Evolutionary conservation across 2,329 filamentous ascomycete species (phyloP), one percentile per base, ranked within the genome.

Genomic region (Bipolaris bicolor): DNA sequence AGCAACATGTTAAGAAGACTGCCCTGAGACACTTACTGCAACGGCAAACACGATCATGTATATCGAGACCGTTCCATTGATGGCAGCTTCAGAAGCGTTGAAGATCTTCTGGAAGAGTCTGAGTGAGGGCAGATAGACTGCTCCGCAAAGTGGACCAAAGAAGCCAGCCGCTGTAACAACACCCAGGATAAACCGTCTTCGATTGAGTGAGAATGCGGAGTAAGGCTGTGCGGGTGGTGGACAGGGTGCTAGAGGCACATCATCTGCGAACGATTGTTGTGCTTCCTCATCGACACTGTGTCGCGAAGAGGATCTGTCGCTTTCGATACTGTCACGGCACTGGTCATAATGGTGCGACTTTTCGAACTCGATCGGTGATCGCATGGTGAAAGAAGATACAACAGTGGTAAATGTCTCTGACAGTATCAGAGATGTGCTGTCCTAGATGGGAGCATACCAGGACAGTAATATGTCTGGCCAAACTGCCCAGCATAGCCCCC

Each of bases 41-140:
- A 81, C 49, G 15, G 78, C 79, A 55, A 81, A 81, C 0, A 79
- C 72, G 9, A 75, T 68, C 77, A 79, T 80, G 61, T 80, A 81
- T 3, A 80, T 74, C 0, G 76, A 75, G n/a, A 81, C 78, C 0
- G 79, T 79, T 3, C 72, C 77, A 60, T 81, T 81, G 36, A 81
- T 76, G 2, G 66, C 71, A 5, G 75, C 73, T 24, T 65, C 64
- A 7, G 70, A 72, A 5, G 70, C 69, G 7, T 74, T 60, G 56
- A 81, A 80, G 39, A 77, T 75, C 1, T 60, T 53, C 13, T 73
- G 46, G 49, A 77, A 72, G 15, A 81, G 66, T 2, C 71, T 75
- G 24, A 81, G 68, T 18, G 75, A 72, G 0, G 79, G 79, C 2
- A 81, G 64, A 62, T 81, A 81, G 31, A 81, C 76, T n/a, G 74